Percentiles rank a stretch among this genome's conserved stretches.
phyloP scores from a whole-genome alignment of 106 monocot species.

The Dendrobium nobile region DNA sequence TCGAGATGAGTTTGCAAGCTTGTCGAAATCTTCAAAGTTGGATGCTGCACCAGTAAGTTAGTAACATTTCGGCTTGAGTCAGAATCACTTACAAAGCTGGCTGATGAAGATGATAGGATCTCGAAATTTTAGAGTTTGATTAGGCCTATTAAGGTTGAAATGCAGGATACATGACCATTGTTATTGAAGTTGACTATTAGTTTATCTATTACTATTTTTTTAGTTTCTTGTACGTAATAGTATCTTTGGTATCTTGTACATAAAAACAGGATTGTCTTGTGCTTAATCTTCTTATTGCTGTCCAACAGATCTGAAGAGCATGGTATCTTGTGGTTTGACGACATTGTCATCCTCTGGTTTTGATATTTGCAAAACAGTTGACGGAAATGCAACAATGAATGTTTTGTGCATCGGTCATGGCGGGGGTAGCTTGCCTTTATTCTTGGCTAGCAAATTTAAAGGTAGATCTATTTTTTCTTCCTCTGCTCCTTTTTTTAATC shows the following conservation, averaged over 20 bases:
- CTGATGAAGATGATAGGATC: no score
- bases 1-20: no score
- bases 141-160: no score
- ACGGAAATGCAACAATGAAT: slow-evolving; percentile 48
- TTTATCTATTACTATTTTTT: not conserved
- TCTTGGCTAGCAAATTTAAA: slow-evolving; percentile 81
- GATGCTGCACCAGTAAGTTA: no score
- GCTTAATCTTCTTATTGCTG: slow-evolving; percentile 2
- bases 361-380: slow-evolving; percentile 55
- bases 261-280: not conserved
- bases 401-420: slow-evolving; percentile 94
- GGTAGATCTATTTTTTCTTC: slow-evolving; percentile 24
- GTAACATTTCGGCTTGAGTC: no score
- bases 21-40: no score
- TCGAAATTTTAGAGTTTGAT: no score
- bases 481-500: not conserved
- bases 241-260: not conserved
- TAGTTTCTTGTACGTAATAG: not conserved
- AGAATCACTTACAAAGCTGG: no score
- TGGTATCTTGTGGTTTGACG: slow-evolving; percentile 76
- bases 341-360: slow-evolving; percentile 55
- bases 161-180: no score
- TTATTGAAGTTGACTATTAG: no score
- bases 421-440: slow-evolving; percentile 81
- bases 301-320: slow-evolving; percentile 84